Base-by-base conservation (phyloP, 768 basidiomycete genomes). In the Termitomyces eurrhizus region DNA sequence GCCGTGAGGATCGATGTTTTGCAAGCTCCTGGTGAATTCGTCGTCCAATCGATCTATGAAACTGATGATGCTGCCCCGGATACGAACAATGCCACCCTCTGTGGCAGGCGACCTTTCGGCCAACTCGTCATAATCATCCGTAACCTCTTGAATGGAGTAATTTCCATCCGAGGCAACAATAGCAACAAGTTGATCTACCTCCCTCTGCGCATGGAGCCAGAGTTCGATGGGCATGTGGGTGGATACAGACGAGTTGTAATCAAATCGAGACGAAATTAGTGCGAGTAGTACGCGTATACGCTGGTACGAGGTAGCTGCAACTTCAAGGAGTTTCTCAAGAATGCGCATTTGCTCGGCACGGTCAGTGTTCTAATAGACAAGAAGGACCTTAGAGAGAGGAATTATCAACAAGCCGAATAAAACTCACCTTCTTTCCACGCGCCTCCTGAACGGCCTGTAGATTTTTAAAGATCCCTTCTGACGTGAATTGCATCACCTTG, bases 1-100 rank as follows among this genome's bases (percentile, higher is more conserved):
- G 2, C 97, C 95, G 71, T 99, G 97, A 8, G 97, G 96, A 68
- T 99, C 97, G 64, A 97, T 94, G 69, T 98, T 94, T 83, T 98
- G 97, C 37, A 99, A 76, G 68, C 93, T 95, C 70, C 92, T 92
- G 48, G 95, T 98, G 73, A 99, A 99, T 75, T 99, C 97, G 67
- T 98, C 97, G 71, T 98, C 97, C 51, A 99, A 76, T 56, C 95
- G 88, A 73, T 99, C 97, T 51, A 99, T 85, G 66, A 97, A 93
- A 70, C 92, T 93, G 74, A 98, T 96, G 72, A 99, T 86, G 70
- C 92, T 96, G 46, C 97, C 97, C 55, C 96, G 89, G 61, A 99
- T 90, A 61, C 86, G 83, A 60, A 98, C 94, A 49, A 88, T 69
- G 12, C 90, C 89, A 29, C 83, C 78, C 66, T 93, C 89, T 9